Evolutionary conservation across 352 stramenopile species (phyloP), one percentile per base, ranked within the genome.

Genomic region (Phytophthora cactorum): DNA sequence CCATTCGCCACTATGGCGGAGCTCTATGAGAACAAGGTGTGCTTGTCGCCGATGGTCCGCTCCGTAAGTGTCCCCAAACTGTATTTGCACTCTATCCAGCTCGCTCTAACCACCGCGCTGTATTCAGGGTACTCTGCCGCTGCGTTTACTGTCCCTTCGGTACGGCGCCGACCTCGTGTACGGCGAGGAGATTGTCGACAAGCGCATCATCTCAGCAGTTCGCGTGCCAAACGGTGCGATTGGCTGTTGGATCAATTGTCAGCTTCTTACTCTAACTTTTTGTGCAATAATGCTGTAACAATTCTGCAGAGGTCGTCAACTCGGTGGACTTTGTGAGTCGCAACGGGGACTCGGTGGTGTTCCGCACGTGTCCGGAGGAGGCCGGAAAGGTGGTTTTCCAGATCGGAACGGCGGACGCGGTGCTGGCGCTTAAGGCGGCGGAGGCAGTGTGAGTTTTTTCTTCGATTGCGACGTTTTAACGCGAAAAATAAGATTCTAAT

Each of bases 131-230:
- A 98, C 95, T 50, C 88, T 96, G 31, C 95, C 96, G 10, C 74
- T 98, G 51, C 89, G 96, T 4, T 81, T 94, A 14, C 69, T 98
- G 17, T 96, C 95, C 52, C 74, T 98, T 52, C 78, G 84, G 3
- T 98, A 98, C 70, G 95, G 95, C 46, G 95, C 95, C 7, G 86
- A 98, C 47, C 74, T 98, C 31, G 89, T 97, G 0, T 98, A 98
- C 70, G 89, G 89, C 29, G 96, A 99, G 81, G 96, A 99, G 77
- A 92, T 98, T 56, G 88, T 99, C 56, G 96, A 98, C 83, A 92
- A 97, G 70, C 91, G 90, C 54, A 93, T 98, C 50, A 84, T 90
- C 11, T 74, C 84, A 4, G 90, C 90, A 9, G 89, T 88, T 27
- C 88, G 94, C 17, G 72, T 95, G 0, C 71, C 86, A n/a, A 98